phyloP scores from a whole-genome alignment of 345 rosid genomes.

The Sonneratia alba region DNA sequence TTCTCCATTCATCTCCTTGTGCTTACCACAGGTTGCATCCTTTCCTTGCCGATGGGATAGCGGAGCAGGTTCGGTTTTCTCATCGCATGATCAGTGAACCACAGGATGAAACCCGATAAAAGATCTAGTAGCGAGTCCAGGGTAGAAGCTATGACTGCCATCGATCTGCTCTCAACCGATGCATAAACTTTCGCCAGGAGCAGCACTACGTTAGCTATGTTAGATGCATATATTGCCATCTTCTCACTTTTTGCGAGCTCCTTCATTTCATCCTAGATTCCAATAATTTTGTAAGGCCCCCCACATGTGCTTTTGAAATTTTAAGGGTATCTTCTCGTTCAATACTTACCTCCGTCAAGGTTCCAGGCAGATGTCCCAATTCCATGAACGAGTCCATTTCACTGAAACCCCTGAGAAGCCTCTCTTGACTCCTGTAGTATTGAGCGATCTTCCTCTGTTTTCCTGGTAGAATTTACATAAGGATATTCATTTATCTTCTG shows the following conservation, averaged over 20 bases:
- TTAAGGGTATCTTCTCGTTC: background rate
- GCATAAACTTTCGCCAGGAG: conserved; percentile 71
- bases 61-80: conserved; percentile 48
- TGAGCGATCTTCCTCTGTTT: conserved; percentile 57
- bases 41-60: conserved; percentile 72
- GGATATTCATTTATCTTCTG: background rate
- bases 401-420: conserved; percentile 61
- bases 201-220: conserved; percentile 49
- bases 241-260: conserved; percentile 56
- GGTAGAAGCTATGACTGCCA: conserved; percentile 82
- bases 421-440: conserved; percentile 74
- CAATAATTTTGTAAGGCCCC: background rate
- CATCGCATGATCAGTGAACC: conserved; percentile 84
- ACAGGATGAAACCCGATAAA: conserved; percentile 69
- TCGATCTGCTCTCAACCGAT: conserved; percentile 54
- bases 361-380: conserved; percentile 35
- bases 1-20: background rate
- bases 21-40: conserved; percentile 86
- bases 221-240: conserved; percentile 51
- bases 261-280: conserved; percentile 53
- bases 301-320: background rate
- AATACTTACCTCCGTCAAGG: conserved; percentile 44
- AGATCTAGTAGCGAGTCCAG: conserved; percentile 79
- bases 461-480: conserved; percentile 18
- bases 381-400: conserved; percentile 67